phyloP scores from a whole-genome alignment of 306 rosid genomes.

The Prunus mongolica region DNA sequence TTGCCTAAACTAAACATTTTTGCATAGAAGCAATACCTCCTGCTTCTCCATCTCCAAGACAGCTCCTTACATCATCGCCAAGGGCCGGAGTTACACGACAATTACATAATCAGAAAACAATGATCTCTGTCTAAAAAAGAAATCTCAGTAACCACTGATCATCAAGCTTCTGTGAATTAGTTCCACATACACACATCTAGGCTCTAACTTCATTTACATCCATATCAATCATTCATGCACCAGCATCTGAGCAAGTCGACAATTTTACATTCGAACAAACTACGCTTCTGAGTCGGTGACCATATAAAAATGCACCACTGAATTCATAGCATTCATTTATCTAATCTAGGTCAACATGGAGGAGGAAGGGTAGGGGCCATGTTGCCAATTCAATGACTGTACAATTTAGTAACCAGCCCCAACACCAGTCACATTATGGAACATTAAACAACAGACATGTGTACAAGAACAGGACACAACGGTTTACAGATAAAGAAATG shows the following conservation, averaged over 20 bases:
- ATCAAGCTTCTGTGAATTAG: too few species aligned
- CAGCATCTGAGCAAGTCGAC: neutral
- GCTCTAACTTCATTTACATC: too few species aligned
- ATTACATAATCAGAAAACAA: too few species aligned
- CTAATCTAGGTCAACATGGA: neutral
- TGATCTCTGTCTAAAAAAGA: too few species aligned
- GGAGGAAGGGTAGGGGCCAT: neutral
- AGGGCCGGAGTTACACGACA: too few species aligned
- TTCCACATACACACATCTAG: too few species aligned
- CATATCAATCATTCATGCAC: neutral
- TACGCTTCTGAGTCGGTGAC: neutral
- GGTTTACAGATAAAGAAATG: neutral
- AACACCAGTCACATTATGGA: neutral
- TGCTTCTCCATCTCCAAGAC: too few species aligned
- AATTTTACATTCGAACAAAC: neutral
- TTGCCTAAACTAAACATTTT: too few species aligned
- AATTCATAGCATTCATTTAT: neutral
- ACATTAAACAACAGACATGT: conserved; percentile 8
- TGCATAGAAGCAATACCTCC: too few species aligned
- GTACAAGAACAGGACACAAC: conserved; percentile 13
- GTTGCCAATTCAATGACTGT: conserved; percentile 30
- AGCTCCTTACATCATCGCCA: too few species aligned
- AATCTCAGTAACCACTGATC: too few species aligned
- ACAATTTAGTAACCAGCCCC: conserved; percentile 22
- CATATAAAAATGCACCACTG: neutral